Evolutionary conservation across 805 yeast species (phyloP).

Genomic region (Suhomyces pyralidae): DNA sequence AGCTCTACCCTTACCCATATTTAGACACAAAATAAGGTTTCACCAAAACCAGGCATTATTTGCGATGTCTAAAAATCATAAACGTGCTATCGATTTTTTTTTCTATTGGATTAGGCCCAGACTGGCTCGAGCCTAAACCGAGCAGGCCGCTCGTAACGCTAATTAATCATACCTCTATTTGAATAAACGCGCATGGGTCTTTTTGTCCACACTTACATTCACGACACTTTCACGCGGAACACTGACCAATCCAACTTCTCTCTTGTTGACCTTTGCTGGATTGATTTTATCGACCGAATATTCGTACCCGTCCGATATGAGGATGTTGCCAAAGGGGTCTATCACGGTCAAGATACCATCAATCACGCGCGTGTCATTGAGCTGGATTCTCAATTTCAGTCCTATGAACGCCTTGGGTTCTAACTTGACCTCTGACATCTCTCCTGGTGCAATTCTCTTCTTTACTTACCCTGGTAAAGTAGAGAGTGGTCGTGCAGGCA

Average conservation of each 20-base stretch:
- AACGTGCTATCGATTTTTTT: background rate
- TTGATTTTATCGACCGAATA: constrained; percentile 27
- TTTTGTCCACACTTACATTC: constrained; percentile 18
- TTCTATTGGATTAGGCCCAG: background rate
- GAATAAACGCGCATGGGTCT: constrained; percentile 12
- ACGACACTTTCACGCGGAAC: constrained; percentile 19
- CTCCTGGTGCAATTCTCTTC: background rate
- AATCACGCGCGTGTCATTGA: constrained; percentile 30
- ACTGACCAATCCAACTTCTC: constrained; percentile 27
- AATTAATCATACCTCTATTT: background rate
- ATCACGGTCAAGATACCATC: constrained; percentile 39
- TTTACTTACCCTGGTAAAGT: background rate
- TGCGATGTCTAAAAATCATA: too few species aligned
- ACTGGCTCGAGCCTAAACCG: background rate
- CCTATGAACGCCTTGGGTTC: constrained; percentile 31
- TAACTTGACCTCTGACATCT: background rate
- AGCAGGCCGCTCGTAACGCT: background rate
- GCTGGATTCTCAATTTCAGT: constrained; percentile 21
- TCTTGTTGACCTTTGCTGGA: constrained; percentile 15
- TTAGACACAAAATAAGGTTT: background rate
- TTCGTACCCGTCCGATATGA: constrained; percentile 35
- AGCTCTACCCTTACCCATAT: background rate
- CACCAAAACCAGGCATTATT: too few species aligned
- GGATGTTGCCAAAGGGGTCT: constrained; percentile 43
- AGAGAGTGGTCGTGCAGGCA: background rate